Percentiles rank a stretch among this genome's conserved stretches.
phyloP scores from a whole-genome alignment of 306 rosid species.

The Malus orientalis region DNA sequence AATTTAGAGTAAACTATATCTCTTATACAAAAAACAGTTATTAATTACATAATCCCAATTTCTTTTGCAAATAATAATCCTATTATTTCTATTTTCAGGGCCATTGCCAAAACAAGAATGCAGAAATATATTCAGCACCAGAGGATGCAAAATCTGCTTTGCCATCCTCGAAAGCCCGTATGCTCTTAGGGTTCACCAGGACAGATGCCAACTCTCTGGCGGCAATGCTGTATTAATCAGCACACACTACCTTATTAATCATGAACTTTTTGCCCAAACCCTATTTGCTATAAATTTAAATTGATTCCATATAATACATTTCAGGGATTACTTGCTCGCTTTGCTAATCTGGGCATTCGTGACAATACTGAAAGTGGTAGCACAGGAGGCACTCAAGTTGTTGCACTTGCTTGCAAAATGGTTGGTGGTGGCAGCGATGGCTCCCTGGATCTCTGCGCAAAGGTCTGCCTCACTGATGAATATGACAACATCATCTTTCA shows the following conservation, averaged over 20 bases:
- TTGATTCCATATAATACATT: neutral
- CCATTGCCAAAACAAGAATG: slow-evolving; percentile 91
- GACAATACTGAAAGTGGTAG: slow-evolving; percentile 48
- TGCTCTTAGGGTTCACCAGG: slow-evolving; percentile 67
- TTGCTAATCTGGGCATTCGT: slow-evolving; percentile 61
- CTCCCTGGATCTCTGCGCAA: slow-evolving; percentile 72
- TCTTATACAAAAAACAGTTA: neutral
- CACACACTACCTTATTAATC: neutral
- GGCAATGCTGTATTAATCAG: slow-evolving; percentile 32
- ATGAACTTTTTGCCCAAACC: neutral
- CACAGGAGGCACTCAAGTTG: slow-evolving; percentile 49
- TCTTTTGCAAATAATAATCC: neutral
- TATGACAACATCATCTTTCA: slow-evolving; percentile 72
- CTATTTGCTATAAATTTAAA: neutral
- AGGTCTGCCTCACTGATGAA: slow-evolving; percentile 79
- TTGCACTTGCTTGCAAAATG: slow-evolving; percentile 91
- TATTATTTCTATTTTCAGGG: slow-evolving; percentile 28
- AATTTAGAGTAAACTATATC: neutral
- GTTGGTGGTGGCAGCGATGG: slow-evolving; percentile 96
- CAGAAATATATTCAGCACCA: slow-evolving; percentile 48
- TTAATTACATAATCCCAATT: too few relatives aligned
- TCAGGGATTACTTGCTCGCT: slow-evolving; percentile 64
- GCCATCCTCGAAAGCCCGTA: slow-evolving; percentile 71
- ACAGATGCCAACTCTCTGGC: slow-evolving; percentile 62
- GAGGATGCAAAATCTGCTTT: slow-evolving; percentile 91